Evolutionary conservation across 2,329 filamentous ascomycete species (phyloP), one percentile per base, ranked within the genome.

Genomic region (Coniochaeta ligniaria): DNA sequence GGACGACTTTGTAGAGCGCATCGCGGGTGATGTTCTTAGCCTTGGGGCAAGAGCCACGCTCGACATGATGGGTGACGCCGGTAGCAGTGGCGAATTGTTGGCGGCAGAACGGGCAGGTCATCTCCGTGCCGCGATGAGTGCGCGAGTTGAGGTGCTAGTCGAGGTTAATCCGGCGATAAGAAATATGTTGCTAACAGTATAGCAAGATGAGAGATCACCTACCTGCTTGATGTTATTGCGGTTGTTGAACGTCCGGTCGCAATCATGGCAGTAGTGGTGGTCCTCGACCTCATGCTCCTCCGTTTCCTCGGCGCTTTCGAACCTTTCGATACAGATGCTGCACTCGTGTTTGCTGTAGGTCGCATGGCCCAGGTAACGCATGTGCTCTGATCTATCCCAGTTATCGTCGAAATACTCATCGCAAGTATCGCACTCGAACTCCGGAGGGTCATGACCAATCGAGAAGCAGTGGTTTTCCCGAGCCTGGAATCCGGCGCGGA

Each of bases 81-180:
- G 79, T 82, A 1, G 83, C 82, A 0, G 80, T 79, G 11, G 76
- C 71, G 62, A 76, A 83, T 2, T 9, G 31, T 2, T 55, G 61
- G 38, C 73, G 67, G 71, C 86, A 89, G 66, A 84, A 87, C 0
- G 81, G 84, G 58, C 86, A 89, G 0, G 47, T 1, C 8, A 85
- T 68, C 1, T 69, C 69, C 0, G 56, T 61, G 59, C 78, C 78
- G 0, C 73, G 73, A 66, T 89, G 85, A 54, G 69, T 66, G 6
- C 72, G 72, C 0, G 83, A 86, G 28, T 80, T 80, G 2, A 83
- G 72, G 63, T 88, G 85, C 83, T 87, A 26, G 9, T 9, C 17
- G 26, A 57, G 7, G 26, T 16, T 28, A 43, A 17, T 28, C 16
- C 47, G 3, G n/a, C 11, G 43, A 20, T 24, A 14, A 24, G 35